phyloP scores from a whole-genome alignment of 768 basidiomycete species.

The Leccinellum luteum region DNA sequence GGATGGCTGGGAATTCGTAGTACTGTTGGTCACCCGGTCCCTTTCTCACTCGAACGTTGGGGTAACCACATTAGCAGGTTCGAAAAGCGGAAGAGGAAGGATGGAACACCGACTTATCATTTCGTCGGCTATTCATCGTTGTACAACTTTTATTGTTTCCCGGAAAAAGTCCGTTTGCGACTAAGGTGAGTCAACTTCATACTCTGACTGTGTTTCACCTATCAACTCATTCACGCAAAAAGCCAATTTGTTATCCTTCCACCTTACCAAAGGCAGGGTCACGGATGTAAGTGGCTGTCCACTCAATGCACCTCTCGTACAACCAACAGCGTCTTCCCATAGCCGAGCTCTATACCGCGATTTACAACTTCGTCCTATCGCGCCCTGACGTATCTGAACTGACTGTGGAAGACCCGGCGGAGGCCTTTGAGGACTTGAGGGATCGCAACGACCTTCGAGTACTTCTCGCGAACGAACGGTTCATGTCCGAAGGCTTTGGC shows the following conservation, averaged over 20 bases:
- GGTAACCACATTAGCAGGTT: conserved; percentile 49
- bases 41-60: neutral
- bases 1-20: conserved; percentile 88
- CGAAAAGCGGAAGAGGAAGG: conserved; percentile 73
- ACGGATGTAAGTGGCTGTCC: conserved; percentile 67
- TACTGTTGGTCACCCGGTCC: conserved; percentile 58
- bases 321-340: neutral
- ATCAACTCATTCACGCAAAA: conserved; percentile 28
- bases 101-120: conserved; percentile 69
- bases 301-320: neutral
- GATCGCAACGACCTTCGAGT: conserved; percentile 88
- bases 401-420: conserved; percentile 96
- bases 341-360: conserved; percentile 87
- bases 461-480: conserved; percentile 60
- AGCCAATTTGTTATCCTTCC: conserved; percentile 91
- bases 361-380: conserved; percentile 72
- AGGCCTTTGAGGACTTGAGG: conserved; percentile 94
- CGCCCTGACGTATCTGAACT: conserved; percentile 79
- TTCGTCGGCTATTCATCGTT: conserved; percentile 93
- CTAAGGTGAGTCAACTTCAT: conserved; percentile 58
- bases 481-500: conserved; percentile 73
- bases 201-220: neutral
- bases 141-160: conserved; percentile 95
- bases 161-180: conserved; percentile 83
- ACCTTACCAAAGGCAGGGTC: conserved; percentile 85